Evolutionary conservation across 345 rosid species (phyloP).

Genomic region (Acer yangbiense): DNA sequence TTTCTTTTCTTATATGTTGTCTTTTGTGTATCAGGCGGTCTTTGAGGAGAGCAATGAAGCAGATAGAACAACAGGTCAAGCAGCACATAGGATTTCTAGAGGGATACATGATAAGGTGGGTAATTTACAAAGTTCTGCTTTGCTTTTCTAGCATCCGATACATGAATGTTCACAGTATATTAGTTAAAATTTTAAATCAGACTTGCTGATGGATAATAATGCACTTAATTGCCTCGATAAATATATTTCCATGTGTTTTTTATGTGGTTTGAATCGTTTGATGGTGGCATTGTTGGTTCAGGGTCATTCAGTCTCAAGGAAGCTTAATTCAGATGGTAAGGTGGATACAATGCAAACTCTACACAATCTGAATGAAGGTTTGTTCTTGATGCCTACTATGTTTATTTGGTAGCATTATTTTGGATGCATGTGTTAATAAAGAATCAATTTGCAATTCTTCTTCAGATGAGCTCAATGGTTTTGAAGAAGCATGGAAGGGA

Average conservation of each 20-base stretch:
- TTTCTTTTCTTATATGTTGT: slow-evolving; percentile 5
- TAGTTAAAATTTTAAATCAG: neutral
- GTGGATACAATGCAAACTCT: slow-evolving; percentile 73
- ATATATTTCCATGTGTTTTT: neutral
- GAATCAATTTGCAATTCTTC: slow-evolving; percentile 9
- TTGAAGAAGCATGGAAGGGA: slow-evolving; percentile 68
- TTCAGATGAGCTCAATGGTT: slow-evolving; percentile 63
- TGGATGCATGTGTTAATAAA: neutral
- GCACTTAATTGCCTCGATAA: neutral
- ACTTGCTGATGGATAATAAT: neutral
- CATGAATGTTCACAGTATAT: neutral
- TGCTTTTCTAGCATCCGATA: neutral
- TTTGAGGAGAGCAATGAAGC: slow-evolving; percentile 90
- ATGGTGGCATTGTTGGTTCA: slow-evolving; percentile 24
- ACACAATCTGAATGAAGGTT: slow-evolving; percentile 80
- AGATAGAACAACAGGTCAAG: slow-evolving; percentile 71
- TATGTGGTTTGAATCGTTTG: neutral
- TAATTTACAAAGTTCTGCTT: neutral
- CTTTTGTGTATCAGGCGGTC: slow-evolving; percentile 44
- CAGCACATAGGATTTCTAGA: slow-evolving; percentile 69
- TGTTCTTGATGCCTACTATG: slow-evolving; percentile 3
- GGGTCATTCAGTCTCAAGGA: slow-evolving; percentile 84
- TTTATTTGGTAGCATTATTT: neutral
- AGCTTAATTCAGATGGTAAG: slow-evolving; percentile 71
- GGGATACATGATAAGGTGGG: slow-evolving; percentile 80